phyloP scores from a whole-genome alignment of 2,329 filamentous ascomycete species.

The Trichoderma koningii region DNA sequence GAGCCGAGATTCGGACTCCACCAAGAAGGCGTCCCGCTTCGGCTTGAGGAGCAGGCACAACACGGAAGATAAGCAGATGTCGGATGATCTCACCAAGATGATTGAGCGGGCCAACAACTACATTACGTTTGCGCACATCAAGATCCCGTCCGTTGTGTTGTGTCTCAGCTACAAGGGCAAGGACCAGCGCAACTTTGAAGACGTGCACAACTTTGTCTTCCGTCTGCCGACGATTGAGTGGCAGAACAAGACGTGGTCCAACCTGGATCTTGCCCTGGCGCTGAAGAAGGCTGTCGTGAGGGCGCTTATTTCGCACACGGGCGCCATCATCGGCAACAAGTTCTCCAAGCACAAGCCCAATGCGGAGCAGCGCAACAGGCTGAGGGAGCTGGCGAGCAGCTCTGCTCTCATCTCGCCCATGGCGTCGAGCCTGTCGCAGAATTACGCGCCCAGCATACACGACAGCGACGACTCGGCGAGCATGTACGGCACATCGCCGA shows the following conservation, averaged over 20 bases:
- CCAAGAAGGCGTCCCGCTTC: conserved; percentile 58
- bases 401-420: conserved; percentile 63
- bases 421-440: conserved; percentile 41
- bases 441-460: conserved; percentile 48
- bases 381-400: conserved; percentile 81
- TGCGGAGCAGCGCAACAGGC: conserved; percentile 73
- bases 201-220: conserved; percentile 97
- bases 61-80: conserved; percentile 61
- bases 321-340: conserved; percentile 96
- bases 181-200: conserved; percentile 91
- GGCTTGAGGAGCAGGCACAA: conserved; percentile 53
- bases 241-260: conserved; percentile 98
- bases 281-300: conserved; percentile 94
- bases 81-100: conserved; percentile 95
- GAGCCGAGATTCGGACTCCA: conserved; percentile 45
- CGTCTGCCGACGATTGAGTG: conserved; percentile 92
- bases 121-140: conserved; percentile 95
- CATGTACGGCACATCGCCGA: conserved; percentile 53
- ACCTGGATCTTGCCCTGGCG: conserved; percentile 87
- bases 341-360: conserved; percentile 85
- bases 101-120: conserved; percentile 92
- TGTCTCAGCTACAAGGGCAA: conserved; percentile 97
- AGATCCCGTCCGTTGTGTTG: conserved; percentile 90
- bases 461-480: conserved; percentile 61
- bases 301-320: conserved; percentile 90